Evolutionary conservation across 2,329 filamentous ascomycete species (phyloP).

Genomic region (Albifimbria verrucaria): DNA sequence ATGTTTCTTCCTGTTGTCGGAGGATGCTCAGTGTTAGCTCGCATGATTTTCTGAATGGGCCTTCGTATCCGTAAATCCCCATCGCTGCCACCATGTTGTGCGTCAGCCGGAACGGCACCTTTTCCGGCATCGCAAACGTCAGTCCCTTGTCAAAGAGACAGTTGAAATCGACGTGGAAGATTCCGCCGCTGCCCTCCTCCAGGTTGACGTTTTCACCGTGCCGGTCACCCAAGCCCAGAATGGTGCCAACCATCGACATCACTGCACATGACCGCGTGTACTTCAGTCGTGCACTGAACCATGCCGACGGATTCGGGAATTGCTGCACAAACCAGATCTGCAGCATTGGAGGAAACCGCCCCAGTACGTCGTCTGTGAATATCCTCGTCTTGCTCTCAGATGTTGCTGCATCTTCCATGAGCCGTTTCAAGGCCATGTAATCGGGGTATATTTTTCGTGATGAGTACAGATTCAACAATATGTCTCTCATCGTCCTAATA

Average conservation of each 20-base stretch:
- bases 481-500: conserved; percentile 89
- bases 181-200: conserved; percentile 87
- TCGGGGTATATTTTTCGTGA: conserved; percentile 68
- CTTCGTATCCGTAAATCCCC: conserved; percentile 90
- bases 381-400: conserved; percentile 59
- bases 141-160: conserved; percentile 98
- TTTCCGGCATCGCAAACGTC: conserved; percentile 91
- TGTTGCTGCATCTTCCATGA: conserved; percentile 61
- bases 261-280: conserved; percentile 95
- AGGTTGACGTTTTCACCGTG: conserved; percentile 97
- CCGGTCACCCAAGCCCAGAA: conserved; percentile 87
- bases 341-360: conserved; percentile 76
- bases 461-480: conserved; percentile 75
- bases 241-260: conserved; percentile 99
- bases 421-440: conserved; percentile 62
- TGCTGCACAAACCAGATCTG: conserved; percentile 95
- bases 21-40: conserved; percentile 84
- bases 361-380: conserved; percentile 65
- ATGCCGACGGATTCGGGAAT: conserved; percentile 87
- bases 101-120: conserved; percentile 92
- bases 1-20: conserved; percentile 87
- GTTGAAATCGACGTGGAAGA: conserved; percentile 99
- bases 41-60: conserved; percentile 85
- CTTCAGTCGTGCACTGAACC: conserved; percentile 83
- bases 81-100: conserved; percentile 99